Conservation (phyloP, 768 basidiomycete species). For the Leucosporidium creatinivorum region DNA sequence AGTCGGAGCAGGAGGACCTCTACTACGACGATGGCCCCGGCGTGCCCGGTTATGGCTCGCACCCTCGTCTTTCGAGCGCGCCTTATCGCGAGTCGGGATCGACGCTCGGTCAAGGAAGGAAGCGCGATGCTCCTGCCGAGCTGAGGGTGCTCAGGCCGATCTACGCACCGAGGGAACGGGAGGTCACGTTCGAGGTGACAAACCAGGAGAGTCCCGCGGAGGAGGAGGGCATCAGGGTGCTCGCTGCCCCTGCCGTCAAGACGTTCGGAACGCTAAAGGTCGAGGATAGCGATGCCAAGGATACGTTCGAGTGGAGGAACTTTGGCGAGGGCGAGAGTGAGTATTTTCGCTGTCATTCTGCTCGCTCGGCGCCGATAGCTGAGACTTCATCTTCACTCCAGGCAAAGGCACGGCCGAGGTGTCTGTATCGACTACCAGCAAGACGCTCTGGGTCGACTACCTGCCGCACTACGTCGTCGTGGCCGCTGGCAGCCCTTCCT, state of each 20-base stretch:
- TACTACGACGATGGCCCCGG: neutral
- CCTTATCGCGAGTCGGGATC: slow-evolving; percentile 13
- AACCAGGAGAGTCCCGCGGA: slow-evolving; percentile 8
- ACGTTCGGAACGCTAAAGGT: slow-evolving; percentile 52
- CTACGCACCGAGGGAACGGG: slow-evolving; percentile 17
- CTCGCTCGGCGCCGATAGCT: neutral
- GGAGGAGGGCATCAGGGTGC: slow-evolving; percentile 36
- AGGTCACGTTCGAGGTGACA: slow-evolving; percentile 24
- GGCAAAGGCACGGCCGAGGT: slow-evolving; percentile 60
- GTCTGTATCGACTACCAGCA: slow-evolving; percentile 54
- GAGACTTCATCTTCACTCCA: slow-evolving; percentile 1
- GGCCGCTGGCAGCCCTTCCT: slow-evolving; percentile 56
- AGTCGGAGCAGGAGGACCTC: neutral
- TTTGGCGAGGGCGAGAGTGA: slow-evolving; percentile 54
- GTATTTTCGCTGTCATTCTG: slow-evolving; percentile 29
- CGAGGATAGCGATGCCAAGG: slow-evolving; percentile 53
- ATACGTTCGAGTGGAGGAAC: slow-evolving; percentile 71
- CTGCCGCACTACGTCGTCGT: slow-evolving; percentile 63
- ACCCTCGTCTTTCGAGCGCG: slow-evolving; percentile 2
- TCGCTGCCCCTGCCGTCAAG: slow-evolving; percentile 57
- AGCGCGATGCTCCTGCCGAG: neutral
- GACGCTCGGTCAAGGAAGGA: slow-evolving; percentile 7
- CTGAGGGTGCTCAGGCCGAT: slow-evolving; percentile 15
- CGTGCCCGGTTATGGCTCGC: slow-evolving; percentile 6
- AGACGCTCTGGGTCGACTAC: slow-evolving; percentile 85